Base-by-base conservation (phyloP, 75 land plant genomes). In the Pinus albicaulis region DNA sequence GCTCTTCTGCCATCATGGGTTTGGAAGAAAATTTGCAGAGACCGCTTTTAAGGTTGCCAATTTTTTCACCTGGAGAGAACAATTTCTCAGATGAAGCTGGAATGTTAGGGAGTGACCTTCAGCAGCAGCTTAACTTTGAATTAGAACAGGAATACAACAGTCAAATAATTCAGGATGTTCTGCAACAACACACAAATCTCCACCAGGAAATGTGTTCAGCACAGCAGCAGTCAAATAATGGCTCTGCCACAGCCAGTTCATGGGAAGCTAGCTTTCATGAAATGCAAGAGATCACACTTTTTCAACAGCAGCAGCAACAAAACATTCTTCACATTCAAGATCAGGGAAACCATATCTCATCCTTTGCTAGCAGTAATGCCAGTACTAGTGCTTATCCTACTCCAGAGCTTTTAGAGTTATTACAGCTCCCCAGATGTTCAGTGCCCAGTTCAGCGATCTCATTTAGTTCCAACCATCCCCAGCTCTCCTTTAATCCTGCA, bases 381-480 rank as follows among this genome's bases (percentile, higher is more conserved):
- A 69, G 5, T 69, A 13, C 56, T 24, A 44, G 11, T 19, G 28
- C 83, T 17, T 34, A 73, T 28, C 55, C 78, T 65, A 60, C 82
- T 53, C 83, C 86, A 19, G 86, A 83, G 17, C 80, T 84, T 16
- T 86, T 84, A 34, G 81, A 84, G 70, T 71, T 87, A 56, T 68
- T 87, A 34, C 86, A 84, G 24, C 56, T 87, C 48, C 89, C 89
- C 41, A 76, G 74, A 52, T 76, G 81, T 57, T 76, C 83, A 2
- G 22, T 77, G 14, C 74, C 80, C 19, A 68, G 53, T 44, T 38
- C 24, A 11, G 41, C 71, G 11, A 68, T 68, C 23, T 38, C 71
- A 1, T 68, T 68, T 41, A 44, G 24, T 19, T 38, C 44, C 48
- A 68, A 68, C 20, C 48, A 68, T 68, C 71, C 71, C 71, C 71